A percentile compares a stretch with the other conserved stretches of the same genome.
These are phyloP conservation scores for Coemansia sp. DNA, from an alignment of 192 early-diverging fungal genomes.

Conservation along the genomic window DNA sequence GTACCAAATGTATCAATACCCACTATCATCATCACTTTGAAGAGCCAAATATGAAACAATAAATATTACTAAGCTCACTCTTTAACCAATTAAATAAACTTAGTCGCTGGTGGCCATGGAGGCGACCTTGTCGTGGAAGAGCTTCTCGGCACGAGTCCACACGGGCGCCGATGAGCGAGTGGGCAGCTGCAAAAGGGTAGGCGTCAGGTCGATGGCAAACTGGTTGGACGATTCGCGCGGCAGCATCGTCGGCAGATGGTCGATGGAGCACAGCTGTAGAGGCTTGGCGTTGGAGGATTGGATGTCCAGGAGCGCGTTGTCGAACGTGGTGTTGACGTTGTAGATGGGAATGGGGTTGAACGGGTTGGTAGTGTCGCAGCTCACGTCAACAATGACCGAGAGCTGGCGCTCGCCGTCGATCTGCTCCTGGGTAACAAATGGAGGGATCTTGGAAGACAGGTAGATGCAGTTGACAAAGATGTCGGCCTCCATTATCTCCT, in stretches of 20 bases:
- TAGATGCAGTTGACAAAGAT: slow-evolving; percentile 99
- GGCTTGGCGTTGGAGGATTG: slow-evolving; percentile 55
- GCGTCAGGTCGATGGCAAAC: slow-evolving; percentile 84
- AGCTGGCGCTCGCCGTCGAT: slow-evolving; percentile 70
- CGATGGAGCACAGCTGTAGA: slow-evolving; percentile 92
- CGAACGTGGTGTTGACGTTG: slow-evolving; percentile 89
- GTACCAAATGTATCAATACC: not conserved
- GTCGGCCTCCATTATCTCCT: slow-evolving; percentile 82
- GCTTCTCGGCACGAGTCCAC: slow-evolving; percentile 80
- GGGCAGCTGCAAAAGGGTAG: slow-evolving; percentile 73
- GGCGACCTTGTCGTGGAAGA: slow-evolving; percentile 81
- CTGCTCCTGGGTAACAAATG: slow-evolving; percentile 87
- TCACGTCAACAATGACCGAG: slow-evolving; percentile 89
- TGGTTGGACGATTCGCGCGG: slow-evolving; percentile 90
- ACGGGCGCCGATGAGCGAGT: slow-evolving; percentile 66
- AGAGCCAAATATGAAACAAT: not conserved
- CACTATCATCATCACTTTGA: no score
- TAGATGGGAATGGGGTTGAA: slow-evolving; percentile 98
- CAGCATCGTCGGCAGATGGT: slow-evolving; percentile 93
- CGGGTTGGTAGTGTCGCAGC: slow-evolving; percentile 96
- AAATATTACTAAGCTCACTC: not conserved
- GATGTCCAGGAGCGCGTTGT: slow-evolving; percentile 81
- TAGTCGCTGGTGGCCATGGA: slow-evolving; percentile 54
- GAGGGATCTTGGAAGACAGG: slow-evolving; percentile 86
- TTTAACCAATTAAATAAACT: not conserved